Conservation (phyloP, 805 yeast species). For the Dipodascus geniculatus region DNA sequence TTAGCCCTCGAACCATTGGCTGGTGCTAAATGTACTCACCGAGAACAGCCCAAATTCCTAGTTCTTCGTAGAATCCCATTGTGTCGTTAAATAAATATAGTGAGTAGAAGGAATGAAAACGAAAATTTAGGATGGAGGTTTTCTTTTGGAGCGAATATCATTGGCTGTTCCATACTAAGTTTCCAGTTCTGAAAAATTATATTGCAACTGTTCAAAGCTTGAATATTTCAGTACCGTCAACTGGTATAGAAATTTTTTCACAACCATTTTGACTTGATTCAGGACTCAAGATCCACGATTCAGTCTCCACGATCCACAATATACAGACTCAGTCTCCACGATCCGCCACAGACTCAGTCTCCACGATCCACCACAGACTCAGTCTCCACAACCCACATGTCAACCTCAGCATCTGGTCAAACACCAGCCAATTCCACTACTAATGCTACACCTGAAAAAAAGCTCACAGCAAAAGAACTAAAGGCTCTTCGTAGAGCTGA, state of each 20-base stretch:
- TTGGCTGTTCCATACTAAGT: not conserved
- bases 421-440: slow-evolving; percentile 1
- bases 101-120: not conserved
- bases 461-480: slow-evolving; percentile 62
- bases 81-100: not conserved
- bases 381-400: slow-evolving; percentile 10
- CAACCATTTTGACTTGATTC: too few species aligned
- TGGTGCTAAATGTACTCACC: not conserved
- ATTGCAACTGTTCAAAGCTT: not conserved
- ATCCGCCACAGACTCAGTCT: too few species aligned
- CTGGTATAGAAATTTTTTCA: not conserved
- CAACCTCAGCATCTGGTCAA: not conserved
- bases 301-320: too few species aligned
- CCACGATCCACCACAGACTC: not conserved
- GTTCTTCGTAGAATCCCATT: slow-evolving; percentile 2
- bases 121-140: not conserved
- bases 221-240: not conserved
- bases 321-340: too few species aligned
- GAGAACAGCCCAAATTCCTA: slow-evolving; percentile 8
- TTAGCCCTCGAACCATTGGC: not conserved
- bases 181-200: not conserved
- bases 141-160: not conserved
- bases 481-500: slow-evolving; percentile 82
- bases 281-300: too few species aligned
- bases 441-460: not conserved